Conservation (phyloP, 2,329 filamentous ascomycete species). For the Botrytis elliptica region DNA sequence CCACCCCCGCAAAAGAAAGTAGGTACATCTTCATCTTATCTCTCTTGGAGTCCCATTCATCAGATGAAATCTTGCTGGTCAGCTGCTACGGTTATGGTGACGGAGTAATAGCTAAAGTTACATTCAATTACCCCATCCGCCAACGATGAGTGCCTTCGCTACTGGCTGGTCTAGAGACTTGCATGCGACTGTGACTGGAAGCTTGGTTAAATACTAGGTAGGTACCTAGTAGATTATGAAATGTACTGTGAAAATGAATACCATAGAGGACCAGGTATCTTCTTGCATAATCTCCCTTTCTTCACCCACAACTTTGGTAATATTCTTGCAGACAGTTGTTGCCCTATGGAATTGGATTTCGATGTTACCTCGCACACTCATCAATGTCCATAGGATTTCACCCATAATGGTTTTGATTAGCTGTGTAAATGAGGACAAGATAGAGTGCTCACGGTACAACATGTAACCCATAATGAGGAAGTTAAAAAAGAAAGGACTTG, state of each 20-base stretch:
- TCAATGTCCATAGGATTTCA: background rate
- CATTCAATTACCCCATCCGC: background rate
- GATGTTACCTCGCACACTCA: background rate
- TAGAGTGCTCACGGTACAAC: slow-evolving; percentile 14
- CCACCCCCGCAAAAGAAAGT: slow-evolving; percentile 13
- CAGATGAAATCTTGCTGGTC: slow-evolving; percentile 8
- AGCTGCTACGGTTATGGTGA: background rate
- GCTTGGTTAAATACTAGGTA: background rate
- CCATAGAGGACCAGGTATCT: background rate
- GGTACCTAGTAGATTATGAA: background rate
- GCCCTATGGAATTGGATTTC: background rate
- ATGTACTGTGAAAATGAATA: background rate
- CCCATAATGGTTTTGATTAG: background rate
- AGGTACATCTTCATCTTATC: slow-evolving; percentile 4
- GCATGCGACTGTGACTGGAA: background rate
- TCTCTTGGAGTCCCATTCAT: background rate
- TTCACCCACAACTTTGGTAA: background rate
- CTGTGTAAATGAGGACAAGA: slow-evolving; percentile 7
- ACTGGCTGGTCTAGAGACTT: background rate
- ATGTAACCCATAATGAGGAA: background rate
- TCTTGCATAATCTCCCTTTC: background rate
- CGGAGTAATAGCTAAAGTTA: background rate
- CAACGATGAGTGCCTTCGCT: background rate
- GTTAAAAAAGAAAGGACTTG: background rate
- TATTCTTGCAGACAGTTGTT: background rate